Evolutionary conservation across 1,139 yeast genomes (phyloP).

Genomic region (Magnusiomyces magnusii): DNA sequence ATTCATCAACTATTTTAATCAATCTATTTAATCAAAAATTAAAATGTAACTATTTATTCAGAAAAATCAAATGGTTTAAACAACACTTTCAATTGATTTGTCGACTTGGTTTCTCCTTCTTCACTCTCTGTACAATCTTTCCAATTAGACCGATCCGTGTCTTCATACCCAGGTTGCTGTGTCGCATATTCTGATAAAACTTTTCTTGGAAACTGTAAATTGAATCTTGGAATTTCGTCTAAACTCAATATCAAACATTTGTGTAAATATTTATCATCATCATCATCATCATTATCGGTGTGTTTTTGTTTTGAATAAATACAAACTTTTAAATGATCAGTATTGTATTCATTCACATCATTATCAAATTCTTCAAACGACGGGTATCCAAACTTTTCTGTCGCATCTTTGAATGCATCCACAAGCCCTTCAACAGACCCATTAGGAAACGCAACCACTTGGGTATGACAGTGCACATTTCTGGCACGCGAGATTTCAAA

Average conservation of each 20-base stretch:
- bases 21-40: no score
- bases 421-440: constrained; percentile 16
- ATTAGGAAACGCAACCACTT: constrained; percentile 30
- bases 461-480: constrained; percentile 34
- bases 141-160: constrained; percentile 60
- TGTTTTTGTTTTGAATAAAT: constrained; percentile 12
- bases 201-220: constrained; percentile 73
- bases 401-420: constrained; percentile 21
- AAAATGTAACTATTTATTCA: no score
- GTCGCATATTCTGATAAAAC: constrained; percentile 49
- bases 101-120: constrained; percentile 40
- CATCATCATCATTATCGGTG: neutral
- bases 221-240: constrained; percentile 35
- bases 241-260: neutral
- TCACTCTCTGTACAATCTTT: constrained; percentile 59
- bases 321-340: constrained; percentile 19
- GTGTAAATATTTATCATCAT: constrained; percentile 11
- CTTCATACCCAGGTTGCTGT: constrained; percentile 32
- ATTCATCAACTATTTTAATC: neutral
- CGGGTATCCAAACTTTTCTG: constrained; percentile 15
- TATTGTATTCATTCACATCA: constrained; percentile 6
- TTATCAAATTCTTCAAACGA: constrained; percentile 5
- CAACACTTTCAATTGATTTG: constrained; percentile 20
- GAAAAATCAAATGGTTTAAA: constrained; percentile 43
- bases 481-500: constrained; percentile 30